Evolutionary conservation across 805 yeast genomes (phyloP), one percentile per base, ranked within the genome.

Genomic region (Jamesozyma spencerorum): DNA sequence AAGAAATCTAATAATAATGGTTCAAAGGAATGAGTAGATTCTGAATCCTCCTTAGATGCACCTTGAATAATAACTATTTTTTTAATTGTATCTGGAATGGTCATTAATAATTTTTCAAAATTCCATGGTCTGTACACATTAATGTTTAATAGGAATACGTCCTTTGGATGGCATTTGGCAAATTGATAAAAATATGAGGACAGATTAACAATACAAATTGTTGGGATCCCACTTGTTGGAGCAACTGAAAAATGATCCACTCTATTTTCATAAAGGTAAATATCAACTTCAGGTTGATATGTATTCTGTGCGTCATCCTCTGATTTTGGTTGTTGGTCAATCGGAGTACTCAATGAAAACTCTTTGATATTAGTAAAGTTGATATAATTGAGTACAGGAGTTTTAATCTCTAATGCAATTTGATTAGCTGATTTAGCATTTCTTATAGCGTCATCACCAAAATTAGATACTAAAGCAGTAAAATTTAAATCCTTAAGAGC

Each of bases 1-100:
- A 87, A 75, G 49, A 86, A 75, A 55, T 87, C 95, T 48, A 87
- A 72, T 49, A 82, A 68, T 32, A 87, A 67, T 3, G 90, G 85
- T 13, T 83, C 75, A 62, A 83, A 79, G n/a, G 64, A 60, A 13
- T 64, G 56, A 4, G 31, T 15, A 5, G 36, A 51, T 14, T 29
- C 27, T 12, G 31, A 31, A 10, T 28, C 39, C 13, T 34, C 39
- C 18, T 18, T 28, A 54, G 7, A 53, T 12, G 71, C 62, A 32
- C 81, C 68, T 64, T 87, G 94, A 54, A 84, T 83, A 18, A 84
- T 68, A 14, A 82, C 72, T 38, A 88, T 65, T 20, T 71, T 69
- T 45, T 68, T 67, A 40, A 76, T 74, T 7, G 77, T 59, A 2
- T 69, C 46, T 20, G 90, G 88, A 32, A 83, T 58, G 2, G 64